A percentile compares a stretch with the other conserved stretches of the same genome.
Conservation (phyloP, 768 basidiomycete genomes). For the Xerocomellus chrysenteron region DNA sequence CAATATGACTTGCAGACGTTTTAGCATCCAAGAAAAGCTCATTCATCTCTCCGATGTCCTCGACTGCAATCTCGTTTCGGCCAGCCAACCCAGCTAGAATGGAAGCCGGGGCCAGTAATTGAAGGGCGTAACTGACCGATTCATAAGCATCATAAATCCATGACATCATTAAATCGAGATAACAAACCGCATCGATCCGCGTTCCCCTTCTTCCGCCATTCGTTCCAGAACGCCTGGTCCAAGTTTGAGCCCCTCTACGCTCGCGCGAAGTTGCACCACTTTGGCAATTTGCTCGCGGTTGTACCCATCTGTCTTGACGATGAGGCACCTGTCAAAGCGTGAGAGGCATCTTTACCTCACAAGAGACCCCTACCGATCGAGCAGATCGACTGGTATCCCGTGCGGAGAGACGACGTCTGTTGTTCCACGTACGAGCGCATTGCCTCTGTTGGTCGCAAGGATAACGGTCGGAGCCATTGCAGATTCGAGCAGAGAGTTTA, state of each 20-base stretch:
- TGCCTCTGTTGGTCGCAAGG: conserved; percentile 93
- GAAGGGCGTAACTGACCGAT: conserved; percentile 74
- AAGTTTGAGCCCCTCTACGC: conserved; percentile 80
- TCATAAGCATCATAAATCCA: conserved; percentile 8
- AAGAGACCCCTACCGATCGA: conserved; percentile 68
- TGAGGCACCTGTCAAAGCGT: conserved; percentile 67
- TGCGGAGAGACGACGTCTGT: conserved; percentile 90
- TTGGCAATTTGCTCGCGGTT: conserved; percentile 79
- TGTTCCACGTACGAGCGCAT: conserved; percentile 89
- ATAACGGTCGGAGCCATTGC: conserved; percentile 98
- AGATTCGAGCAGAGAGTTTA: conserved; percentile 93
- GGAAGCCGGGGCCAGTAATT: conserved; percentile 86
- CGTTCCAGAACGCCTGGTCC: conserved; percentile 74
- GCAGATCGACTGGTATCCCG: conserved; percentile 89
- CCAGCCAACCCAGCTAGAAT: conserved; percentile 81
- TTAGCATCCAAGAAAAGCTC: conserved; percentile 96
- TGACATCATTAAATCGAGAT: conserved; percentile 5
- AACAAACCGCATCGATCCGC: conserved; percentile 72
- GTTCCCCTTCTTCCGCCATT: conserved; percentile 79
- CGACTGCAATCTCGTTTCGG: conserved; percentile 75
- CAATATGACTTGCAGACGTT: conserved; percentile 60
- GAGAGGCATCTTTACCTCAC: conserved; percentile 4
- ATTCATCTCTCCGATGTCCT: conserved; percentile 92
- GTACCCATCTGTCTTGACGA: conserved; percentile 89
- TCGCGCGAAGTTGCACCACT: conserved; percentile 84